Percentiles rank a stretch among this genome's conserved stretches.
Conservation (phyloP, 1,284 basidiomycete species). For the Boletellus deceptivus region DNA sequence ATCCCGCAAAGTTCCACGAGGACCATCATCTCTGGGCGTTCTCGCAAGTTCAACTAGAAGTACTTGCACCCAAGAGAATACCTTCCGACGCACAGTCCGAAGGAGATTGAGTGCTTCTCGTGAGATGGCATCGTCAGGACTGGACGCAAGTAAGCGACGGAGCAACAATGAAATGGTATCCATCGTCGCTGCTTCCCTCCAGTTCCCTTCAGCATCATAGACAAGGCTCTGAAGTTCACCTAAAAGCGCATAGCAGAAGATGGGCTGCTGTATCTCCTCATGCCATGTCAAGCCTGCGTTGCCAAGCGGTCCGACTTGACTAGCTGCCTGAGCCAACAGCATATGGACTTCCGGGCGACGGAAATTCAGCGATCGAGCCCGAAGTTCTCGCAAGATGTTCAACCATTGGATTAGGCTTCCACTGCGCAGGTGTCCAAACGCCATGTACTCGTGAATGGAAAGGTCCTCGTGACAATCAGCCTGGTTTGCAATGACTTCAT, state of each 20-base stretch:
- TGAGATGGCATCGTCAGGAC: not conserved
- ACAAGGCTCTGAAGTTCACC: constrained; percentile 8
- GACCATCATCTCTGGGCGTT: constrained; percentile 19
- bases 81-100: constrained; percentile 29
- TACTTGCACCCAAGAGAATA: constrained; percentile 38
- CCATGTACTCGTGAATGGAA: not conserved
- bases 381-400: constrained; percentile 1
- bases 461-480: not conserved
- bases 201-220: constrained; percentile 36
- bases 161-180: constrained; percentile 12
- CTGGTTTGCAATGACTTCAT: not conserved
- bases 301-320: not conserved
- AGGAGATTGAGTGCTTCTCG: constrained; percentile 23
- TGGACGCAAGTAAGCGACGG: constrained; percentile 5
- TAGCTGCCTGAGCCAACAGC: not conserved
- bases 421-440: not conserved
- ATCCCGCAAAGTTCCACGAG: constrained; percentile 33
- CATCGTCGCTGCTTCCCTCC: constrained; percentile 20
- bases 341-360: not conserved
- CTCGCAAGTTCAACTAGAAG: constrained; percentile 18
- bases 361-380: not conserved
- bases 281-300: not conserved
- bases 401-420: not conserved
- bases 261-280: not conserved
- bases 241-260: not conserved